Evolutionary conservation across 2,329 filamentous ascomycete genomes (phyloP).

Genomic region (Fusarium irregulare): DNA sequence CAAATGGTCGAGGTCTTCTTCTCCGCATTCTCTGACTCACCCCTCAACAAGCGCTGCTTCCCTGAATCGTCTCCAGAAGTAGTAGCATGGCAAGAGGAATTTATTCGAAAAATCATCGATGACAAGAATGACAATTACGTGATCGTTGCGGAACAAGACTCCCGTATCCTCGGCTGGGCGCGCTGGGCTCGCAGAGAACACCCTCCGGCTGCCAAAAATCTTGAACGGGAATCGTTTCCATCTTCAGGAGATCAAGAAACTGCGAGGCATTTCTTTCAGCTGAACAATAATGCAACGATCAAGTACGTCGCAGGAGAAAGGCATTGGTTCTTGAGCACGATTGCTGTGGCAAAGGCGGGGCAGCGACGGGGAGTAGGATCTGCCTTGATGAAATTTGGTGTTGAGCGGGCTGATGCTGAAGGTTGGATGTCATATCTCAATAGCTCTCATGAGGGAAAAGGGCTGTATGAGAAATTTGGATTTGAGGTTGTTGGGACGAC

Average conservation of each 20-base stretch:
- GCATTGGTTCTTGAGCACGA: conserved; percentile 51
- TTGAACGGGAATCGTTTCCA: conserved; percentile 43
- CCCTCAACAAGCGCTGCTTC: conserved; percentile 49
- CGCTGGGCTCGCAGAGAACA: conserved; percentile 50
- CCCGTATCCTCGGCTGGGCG: conserved; percentile 48
- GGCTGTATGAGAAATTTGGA: conserved; percentile 48
- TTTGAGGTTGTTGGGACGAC: conserved; percentile 42
- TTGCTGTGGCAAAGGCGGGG: conserved; percentile 48
- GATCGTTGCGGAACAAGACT: conserved; percentile 44
- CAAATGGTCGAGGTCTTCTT: conserved; percentile 47
- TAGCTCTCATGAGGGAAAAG: conserved; percentile 41
- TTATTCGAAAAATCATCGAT: conserved; percentile 37
- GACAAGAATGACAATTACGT: conserved; percentile 49
- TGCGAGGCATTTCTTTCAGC: conserved; percentile 56
- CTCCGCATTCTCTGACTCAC: conserved; percentile 48
- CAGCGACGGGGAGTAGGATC: conserved; percentile 51
- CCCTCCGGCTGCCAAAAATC: conserved; percentile 34
- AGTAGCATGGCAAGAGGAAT: conserved; percentile 31
- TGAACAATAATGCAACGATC: conserved; percentile 40
- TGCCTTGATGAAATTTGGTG: conserved; percentile 50
- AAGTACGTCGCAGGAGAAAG: conserved; percentile 43
- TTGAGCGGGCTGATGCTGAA: conserved; percentile 47
- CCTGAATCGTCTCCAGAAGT: conserved; percentile 43
- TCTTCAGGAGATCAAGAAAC: conserved; percentile 46
- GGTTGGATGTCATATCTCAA: conserved; percentile 47